Percentiles rank a stretch among this genome's conserved stretches.
phyloP scores from a whole-genome alignment of 495 filamentous ascomycete genomes.

The Penicillium turbatum region DNA sequence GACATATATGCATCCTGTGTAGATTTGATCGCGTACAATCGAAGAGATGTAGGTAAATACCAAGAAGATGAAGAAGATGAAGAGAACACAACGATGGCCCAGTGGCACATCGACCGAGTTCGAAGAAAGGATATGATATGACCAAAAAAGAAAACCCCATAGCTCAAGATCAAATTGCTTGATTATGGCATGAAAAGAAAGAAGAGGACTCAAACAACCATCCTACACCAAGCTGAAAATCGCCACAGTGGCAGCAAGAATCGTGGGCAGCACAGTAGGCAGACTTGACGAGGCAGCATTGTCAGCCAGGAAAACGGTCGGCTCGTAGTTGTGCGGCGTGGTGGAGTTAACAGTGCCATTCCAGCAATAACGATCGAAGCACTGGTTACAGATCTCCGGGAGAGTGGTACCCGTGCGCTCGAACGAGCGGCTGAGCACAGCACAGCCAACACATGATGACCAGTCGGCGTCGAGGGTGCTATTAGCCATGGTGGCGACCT shows the following conservation, averaged over 20 bases:
- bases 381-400: constrained; percentile 63
- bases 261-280: constrained; percentile 18
- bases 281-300: constrained; percentile 13
- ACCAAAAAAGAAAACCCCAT: neutral
- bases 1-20: too few relatives aligned
- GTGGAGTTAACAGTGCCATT: constrained; percentile 34
- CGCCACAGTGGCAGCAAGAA: constrained; percentile 23
- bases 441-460: constrained; percentile 80
- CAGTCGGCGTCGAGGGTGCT: constrained; percentile 66
- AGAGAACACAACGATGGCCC: neutral
- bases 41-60: too few relatives aligned
- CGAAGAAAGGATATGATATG: neutral
- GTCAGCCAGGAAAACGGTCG: constrained; percentile 18
- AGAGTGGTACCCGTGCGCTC: constrained; percentile 60
- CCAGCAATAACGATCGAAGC: constrained; percentile 84
- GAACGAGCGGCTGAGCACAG: constrained; percentile 72
- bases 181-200: neutral
- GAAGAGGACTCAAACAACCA: neutral
- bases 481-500: constrained; percentile 78
- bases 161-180: neutral
- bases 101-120: neutral
- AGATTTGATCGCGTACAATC: too few relatives aligned
- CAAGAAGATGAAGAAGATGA: neutral
- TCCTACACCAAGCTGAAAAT: constrained; percentile 24
- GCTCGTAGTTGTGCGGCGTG: constrained; percentile 28